phyloP scores from a whole-genome alignment of 441 rosid genomes.

The Syzygium syzygioides region DNA sequence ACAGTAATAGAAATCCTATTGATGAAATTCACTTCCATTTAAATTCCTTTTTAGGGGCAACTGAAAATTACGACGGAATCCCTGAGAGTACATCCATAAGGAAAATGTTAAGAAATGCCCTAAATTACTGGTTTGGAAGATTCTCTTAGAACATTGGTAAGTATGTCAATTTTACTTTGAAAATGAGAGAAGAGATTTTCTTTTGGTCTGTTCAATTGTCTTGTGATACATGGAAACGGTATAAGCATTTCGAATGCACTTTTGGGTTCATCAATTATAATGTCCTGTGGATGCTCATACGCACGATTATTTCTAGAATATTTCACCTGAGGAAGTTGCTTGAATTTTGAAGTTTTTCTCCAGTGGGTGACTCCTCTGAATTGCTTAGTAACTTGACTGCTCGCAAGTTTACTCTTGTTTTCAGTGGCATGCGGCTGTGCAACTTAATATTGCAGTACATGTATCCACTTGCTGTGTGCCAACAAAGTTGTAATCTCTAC shows the following conservation, averaged over 20 bases:
- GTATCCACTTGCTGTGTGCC: neutral
- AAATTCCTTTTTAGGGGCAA: neutral
- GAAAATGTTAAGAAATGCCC: neutral
- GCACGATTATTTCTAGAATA: neutral
- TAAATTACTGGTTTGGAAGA: neutral
- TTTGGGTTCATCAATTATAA: neutral
- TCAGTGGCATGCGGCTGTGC: neutral
- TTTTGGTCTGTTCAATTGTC: neutral
- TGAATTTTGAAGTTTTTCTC: neutral
- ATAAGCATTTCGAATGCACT: neutral
- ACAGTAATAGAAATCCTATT: neutral
- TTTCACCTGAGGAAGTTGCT: neutral
- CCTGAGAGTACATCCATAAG: neutral
- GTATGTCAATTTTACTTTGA: neutral
- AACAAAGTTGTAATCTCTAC: neutral
- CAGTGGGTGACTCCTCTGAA: neutral
- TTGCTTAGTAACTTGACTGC: neutral
- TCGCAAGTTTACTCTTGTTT: neutral
- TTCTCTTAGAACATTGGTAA: neutral
- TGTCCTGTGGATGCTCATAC: neutral
- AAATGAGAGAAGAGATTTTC: neutral
- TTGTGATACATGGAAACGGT: neutral
- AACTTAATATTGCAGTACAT: neutral
- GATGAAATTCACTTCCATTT: neutral
- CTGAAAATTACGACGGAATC: neutral